Evolutionary conservation across 257 asterid genomes (phyloP), one percentile per base, ranked within the genome.

Genomic region (Solanum paucissectum): DNA sequence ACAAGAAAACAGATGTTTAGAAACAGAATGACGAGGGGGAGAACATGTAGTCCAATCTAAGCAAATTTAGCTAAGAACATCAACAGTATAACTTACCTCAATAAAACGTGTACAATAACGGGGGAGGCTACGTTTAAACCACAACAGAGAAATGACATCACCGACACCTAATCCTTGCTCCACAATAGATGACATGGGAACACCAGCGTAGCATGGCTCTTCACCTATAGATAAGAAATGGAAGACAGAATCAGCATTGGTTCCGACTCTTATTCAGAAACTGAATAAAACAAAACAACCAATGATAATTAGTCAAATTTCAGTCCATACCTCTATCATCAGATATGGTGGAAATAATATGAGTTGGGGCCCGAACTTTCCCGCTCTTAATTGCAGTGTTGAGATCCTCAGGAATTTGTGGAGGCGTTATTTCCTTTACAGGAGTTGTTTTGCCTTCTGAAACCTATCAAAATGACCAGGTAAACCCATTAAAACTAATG

Each of bases 81-180:
- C 32, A 29, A 29, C 32, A 29, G 32, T 29, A 29, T 29, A 29
- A 29, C 32, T 66, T 89, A 96, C 99, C 98, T 97, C 99, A 84
- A 97, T 97, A 89, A 97, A 97, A 68, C 99, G 99, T 75, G 99
- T 87, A 88, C 99, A 97, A 79, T 97, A 97, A 86, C 92, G 99
- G 58, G 99, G 99, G 91, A 97, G 99, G 90, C 99, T 97, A 74
- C 99, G 94, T 90, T 97, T 97, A 93, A 97, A 97, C 99, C 99
- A 97, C 93, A 97, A 88, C 72, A 97, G 90, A 84, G 99, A 97
- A 90, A 97, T 94, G 87, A 97, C 99, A 90, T 97, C 99, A 85
- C 99, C 99, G 8, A 94, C 98, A n/a, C 99, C 99, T 76, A 94
- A 91, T 88, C 99, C 99, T 87, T 97, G 98, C 90, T 96, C 99